Evolutionary conservation across 352 stramenopile species (phyloP), one percentile per base, ranked within the genome.

Genomic region (Pythium grandisporangium): DNA sequence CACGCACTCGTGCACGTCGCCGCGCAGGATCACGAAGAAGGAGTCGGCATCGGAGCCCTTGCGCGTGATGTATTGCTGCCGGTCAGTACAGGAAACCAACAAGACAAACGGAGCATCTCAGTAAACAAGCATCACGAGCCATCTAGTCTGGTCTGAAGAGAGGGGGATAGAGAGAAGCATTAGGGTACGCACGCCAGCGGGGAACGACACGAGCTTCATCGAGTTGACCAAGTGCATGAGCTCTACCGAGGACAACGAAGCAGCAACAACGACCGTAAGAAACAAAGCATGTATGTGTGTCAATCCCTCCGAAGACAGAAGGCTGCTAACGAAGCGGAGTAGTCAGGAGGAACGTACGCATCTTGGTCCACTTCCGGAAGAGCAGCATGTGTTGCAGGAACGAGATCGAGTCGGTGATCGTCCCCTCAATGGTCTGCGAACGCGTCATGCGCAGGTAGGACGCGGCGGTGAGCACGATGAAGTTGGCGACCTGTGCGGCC

Each of bases 161-260:
- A 30, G 25, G 20, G 39, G 48, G 10, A 49, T 10, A 20, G 11
- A 53, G 11, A 53, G 44, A 16, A 30, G 20, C 29, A 19, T 19
- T 2, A 19, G 12, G 27, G 2, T 6, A 43, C 51, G 20, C 37
- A 88, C 75, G 2, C 70, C 69, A 6, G 68, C 72, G 23, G 68
- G 64, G 12, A 85, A 38, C 0, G 55, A 70, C 8, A 82, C 37
- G n/a, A 84, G 57, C 58, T 89, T 89, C 73, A 86, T 89, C 4
- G 73, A 88, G 50, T 88, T 86, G 35, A 87, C 66, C 24, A 92
- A 55, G 30, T 87, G 75, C 73, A 89, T 92, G 47, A 92, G 55
- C 40, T 92, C 76, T 92, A 38, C 13, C n/a, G n/a, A n/a, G n/a
- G n/a, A n/a, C n/a, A n/a, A n/a, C n/a, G n/a, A n/a, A n/a, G n/a